phyloP scores from a whole-genome alignment of 108 stramenopile species.

The Licmophora abbreviata region DNA sequence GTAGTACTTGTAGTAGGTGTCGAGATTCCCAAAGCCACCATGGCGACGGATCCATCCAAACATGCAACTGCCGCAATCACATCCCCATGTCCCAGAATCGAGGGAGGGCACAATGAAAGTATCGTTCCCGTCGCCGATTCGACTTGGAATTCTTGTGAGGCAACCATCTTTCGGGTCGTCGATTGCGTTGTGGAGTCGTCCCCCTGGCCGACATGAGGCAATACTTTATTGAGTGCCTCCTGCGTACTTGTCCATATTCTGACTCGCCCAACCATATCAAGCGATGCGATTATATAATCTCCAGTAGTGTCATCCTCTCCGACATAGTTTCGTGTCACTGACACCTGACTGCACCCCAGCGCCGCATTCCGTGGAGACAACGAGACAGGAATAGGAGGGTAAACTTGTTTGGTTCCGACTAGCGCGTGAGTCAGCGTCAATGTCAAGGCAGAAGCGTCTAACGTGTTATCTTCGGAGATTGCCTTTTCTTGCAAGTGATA shows the following conservation, averaged over 20 bases:
- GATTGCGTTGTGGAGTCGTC: background rate
- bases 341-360: slow-evolving; percentile 22
- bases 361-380: background rate
- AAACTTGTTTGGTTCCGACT: slow-evolving; percentile 5
- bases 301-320: slow-evolving; percentile 39
- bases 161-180: slow-evolving; percentile 1
- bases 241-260: slow-evolving; percentile 24
- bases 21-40: slow-evolving; percentile 26
- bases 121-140: slow-evolving; percentile 32
- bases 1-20: too few species aligned
- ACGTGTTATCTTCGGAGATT: slow-evolving; percentile 3
- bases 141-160: slow-evolving; percentile 18
- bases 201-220: background rate
- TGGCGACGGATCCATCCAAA: slow-evolving; percentile 34
- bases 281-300: slow-evolving; percentile 22
- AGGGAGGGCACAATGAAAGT: slow-evolving; percentile 17
- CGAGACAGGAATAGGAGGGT: background rate
- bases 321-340: slow-evolving; percentile 28
- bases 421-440: slow-evolving; percentile 13
- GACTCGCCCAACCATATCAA: slow-evolving; percentile 24
- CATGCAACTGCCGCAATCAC: slow-evolving; percentile 31
- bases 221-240: slow-evolving; percentile 6
- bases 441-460: slow-evolving; percentile 31
- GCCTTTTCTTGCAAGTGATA: slow-evolving; percentile 22
- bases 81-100: slow-evolving; percentile 17